These are phyloP conservation scores for Boletus calvinii DNA, from an alignment of 1,284 basidiomycete species.

Conservation along the genomic window DNA sequence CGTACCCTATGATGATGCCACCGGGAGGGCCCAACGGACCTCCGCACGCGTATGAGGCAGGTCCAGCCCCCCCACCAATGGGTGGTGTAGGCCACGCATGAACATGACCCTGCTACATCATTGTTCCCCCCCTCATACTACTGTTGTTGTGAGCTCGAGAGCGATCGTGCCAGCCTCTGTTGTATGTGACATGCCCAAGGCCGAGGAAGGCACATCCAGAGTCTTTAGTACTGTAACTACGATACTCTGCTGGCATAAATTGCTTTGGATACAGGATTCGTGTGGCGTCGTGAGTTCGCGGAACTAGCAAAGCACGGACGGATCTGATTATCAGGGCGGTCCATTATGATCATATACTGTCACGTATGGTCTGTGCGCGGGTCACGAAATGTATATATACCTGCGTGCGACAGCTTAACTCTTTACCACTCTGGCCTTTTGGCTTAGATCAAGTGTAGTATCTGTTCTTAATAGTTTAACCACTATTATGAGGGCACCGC, in stretches of 20 bases:
- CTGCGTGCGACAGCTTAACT: fast-evolving
- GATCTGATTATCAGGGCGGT: not conserved
- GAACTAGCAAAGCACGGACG: not conserved
- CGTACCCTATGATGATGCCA: slow-evolving; percentile 83
- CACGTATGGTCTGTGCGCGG: slow-evolving; percentile 16
- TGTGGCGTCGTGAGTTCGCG: not conserved
- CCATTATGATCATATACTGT: too few species aligned
- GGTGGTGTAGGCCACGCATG: slow-evolving; percentile 51
- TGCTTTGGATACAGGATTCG: slow-evolving; percentile 27
- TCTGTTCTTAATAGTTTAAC: slow-evolving; percentile 37
- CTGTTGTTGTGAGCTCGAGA: slow-evolving; percentile 32
- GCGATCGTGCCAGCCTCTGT: slow-evolving; percentile 27
- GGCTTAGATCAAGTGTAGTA: slow-evolving; percentile 98
- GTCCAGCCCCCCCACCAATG: slow-evolving; percentile 70
- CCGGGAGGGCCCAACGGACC: slow-evolving; percentile 54
- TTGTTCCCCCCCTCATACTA: slow-evolving; percentile 14
- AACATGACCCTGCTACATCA: slow-evolving; percentile 17
- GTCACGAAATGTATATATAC: slow-evolving; percentile 8
- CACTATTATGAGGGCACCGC: slow-evolving; percentile 38
- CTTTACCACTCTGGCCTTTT: slow-evolving; percentile 89
- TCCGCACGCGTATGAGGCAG: slow-evolving; percentile 70
- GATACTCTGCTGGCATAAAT: slow-evolving; percentile 29
- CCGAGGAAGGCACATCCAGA: slow-evolving; percentile 8
- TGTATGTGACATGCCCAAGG: slow-evolving; percentile 29
- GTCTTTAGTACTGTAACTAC: slow-evolving; percentile 29